These are phyloP conservation scores for Solanum hybrid DNA, from an alignment of 305 asterid species.

Conservation along the genomic window DNA sequence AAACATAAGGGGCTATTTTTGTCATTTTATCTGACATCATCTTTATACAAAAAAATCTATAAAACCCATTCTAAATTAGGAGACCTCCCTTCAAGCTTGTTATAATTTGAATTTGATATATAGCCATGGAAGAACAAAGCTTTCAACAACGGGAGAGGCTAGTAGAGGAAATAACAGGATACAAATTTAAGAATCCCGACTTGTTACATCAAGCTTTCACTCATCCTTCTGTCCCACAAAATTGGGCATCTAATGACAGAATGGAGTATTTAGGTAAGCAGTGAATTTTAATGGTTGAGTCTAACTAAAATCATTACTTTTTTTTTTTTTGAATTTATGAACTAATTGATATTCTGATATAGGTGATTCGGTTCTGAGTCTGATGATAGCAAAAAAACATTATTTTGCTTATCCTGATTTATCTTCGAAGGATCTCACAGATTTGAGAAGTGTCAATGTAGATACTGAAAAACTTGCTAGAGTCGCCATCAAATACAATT, in stretches of 20 bases:
- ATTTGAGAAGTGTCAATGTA: slow-evolving; percentile 42
- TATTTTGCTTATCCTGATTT: slow-evolving; percentile 23
- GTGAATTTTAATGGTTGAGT: background rate
- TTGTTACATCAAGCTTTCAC: background rate
- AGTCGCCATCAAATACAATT: slow-evolving; percentile 23
- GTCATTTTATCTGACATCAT: background rate
- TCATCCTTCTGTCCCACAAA: background rate
- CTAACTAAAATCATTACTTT: background rate
- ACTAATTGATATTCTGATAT: background rate
- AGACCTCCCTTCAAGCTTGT: background rate
- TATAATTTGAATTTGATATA: background rate
- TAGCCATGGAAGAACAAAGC: background rate
- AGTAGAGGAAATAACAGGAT: background rate
- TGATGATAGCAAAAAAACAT: slow-evolving; percentile 22
- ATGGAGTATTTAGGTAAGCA: background rate
- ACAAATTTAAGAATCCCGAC: background rate
- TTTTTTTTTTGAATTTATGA: background rate
- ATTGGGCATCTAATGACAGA: background rate
- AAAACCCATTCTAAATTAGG: background rate
- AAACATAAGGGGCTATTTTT: background rate
- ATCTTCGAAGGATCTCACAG: slow-evolving; percentile 26
- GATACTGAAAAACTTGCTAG: slow-evolving; percentile 59
- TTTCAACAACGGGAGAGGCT: background rate
- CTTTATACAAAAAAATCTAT: background rate
- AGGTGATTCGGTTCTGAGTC: slow-evolving; percentile 36